Evolutionary conservation across 2,329 filamentous ascomycete genomes (phyloP), one percentile per base, ranked within the genome.

Genomic region (Diaporthe helianthi): DNA sequence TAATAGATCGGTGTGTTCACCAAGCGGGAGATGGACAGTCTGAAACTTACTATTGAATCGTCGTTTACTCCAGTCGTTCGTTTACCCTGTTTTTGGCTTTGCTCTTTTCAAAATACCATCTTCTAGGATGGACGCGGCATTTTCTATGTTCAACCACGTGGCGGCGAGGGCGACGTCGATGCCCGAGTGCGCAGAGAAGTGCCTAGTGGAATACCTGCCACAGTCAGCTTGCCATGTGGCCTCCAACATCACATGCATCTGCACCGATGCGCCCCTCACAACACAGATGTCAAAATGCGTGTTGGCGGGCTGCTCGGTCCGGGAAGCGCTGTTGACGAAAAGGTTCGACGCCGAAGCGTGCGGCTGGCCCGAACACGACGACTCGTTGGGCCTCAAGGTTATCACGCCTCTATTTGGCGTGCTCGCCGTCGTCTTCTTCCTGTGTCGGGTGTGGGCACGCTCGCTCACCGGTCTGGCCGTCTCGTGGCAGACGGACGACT

Each of bases 401-500:
- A 63, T 63, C 58, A 63, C 58, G 44, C 58, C 58, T 7, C 58
- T 63, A 9, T 63, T 63, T 31, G 58, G 58, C 8, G 58, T 63
- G 44, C 58, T 63, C n/a, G 58, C 58, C 58, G 58, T 63, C 7
- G 29, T 63, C 22, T 63, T 63, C 58, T 63, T 24, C 44, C 22
- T 63, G 29, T 63, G 58, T 10, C 58, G 58, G n/a, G 58, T 63
- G 29, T 63, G 58, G 58, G 58, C 58, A 8, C 58, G 58, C n/a
- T 46, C 58, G n/a, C 58, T 63, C n/a, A 63, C 58, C n/a, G 58
- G 58, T 3, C 29, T 63, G 29, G 58, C 44, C n/a, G 44, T 22
- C 44, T 63, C 58, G n/a, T 63, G 58, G 58, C 58, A 49, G 44
- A 36, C n/a, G 12, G 58, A 63, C 29, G 58, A 63, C 58, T 63